Conservation (phyloP, 2,329 filamentous ascomycete species). For the Juglanconis oblonga region DNA sequence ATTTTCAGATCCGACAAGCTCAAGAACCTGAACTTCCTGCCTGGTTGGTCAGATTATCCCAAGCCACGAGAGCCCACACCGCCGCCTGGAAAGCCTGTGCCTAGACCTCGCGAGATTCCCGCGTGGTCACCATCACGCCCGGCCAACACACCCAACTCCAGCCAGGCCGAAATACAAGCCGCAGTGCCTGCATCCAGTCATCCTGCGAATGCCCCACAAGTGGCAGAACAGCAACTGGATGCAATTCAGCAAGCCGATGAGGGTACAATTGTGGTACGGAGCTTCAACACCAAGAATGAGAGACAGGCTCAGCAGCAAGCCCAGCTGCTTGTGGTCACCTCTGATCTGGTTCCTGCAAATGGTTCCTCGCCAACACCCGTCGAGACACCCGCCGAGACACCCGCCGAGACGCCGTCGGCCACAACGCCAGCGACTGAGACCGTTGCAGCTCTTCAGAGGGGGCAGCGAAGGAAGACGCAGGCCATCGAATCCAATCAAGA, state of each 20-base stretch:
- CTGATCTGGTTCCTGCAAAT: background rate
- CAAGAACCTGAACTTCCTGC: constrained; percentile 20
- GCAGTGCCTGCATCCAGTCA: background rate
- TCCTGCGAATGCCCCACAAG: background rate
- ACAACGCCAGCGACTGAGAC: background rate
- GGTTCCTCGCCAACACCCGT: background rate
- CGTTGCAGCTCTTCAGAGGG: background rate
- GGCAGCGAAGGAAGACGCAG: background rate
- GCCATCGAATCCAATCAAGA: constrained; percentile 1
- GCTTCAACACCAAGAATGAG: background rate
- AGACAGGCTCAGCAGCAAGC: background rate
- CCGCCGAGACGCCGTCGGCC: background rate
- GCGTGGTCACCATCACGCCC: background rate
- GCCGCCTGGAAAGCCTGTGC: background rate
- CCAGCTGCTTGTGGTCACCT: background rate
- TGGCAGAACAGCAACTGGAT: background rate
- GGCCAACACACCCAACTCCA: background rate
- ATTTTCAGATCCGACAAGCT: constrained; percentile 29
- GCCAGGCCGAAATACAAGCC: background rate
- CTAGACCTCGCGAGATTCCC: background rate
- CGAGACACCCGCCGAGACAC: background rate
- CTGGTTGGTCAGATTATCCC: constrained; percentile 12
- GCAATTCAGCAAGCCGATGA: background rate
- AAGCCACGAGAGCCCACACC: background rate
- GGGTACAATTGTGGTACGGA: background rate